Percentiles rank a stretch among this genome's conserved stretches.
Evolutionary conservation across 2,329 filamentous ascomycete genomes (phyloP).

Genomic region (Ramularia collo-cygni): DNA sequence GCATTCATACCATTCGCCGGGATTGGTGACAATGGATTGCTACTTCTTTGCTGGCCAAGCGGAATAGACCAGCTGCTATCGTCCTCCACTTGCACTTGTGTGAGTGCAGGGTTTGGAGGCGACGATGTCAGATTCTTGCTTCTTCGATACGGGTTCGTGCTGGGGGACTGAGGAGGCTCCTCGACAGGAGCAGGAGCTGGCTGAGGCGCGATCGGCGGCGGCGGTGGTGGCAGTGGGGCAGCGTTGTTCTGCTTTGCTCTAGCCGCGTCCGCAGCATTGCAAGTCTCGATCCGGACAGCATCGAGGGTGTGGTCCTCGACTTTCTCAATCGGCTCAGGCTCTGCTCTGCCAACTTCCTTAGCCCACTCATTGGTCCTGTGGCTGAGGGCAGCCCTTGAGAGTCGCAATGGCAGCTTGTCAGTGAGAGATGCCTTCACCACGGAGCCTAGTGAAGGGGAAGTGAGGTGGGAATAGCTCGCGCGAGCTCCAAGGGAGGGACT

Average conservation of each 20-base stretch:
- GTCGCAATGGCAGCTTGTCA: constrained; percentile 58
- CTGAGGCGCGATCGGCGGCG: constrained; percentile 5
- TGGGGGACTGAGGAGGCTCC: constrained; percentile 4
- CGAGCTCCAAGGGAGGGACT: background rate
- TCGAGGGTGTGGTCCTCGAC: constrained; percentile 35
- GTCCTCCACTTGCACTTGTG: constrained; percentile 6
- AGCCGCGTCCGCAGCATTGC: constrained; percentile 43
- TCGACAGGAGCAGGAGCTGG: constrained; percentile 1
- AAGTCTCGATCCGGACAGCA: constrained; percentile 31
- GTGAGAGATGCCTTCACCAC: constrained; percentile 35
- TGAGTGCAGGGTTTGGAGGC: constrained; percentile 9
- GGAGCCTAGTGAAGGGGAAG: background rate
- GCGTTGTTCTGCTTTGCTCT: constrained; percentile 20
- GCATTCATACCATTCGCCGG: too few relatives aligned
- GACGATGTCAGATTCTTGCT: constrained; percentile 5
- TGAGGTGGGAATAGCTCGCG: background rate
- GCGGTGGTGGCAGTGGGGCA: constrained; percentile 13
- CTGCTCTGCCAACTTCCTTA: constrained; percentile 75
- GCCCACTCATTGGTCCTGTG: constrained; percentile 96
- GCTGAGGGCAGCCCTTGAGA: constrained; percentile 70
- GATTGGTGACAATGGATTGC: constrained; percentile 6
- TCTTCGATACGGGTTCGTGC: constrained; percentile 2
- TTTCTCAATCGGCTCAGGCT: constrained; percentile 46
- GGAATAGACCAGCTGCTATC: constrained; percentile 17
- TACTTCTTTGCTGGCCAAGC: constrained; percentile 15